These are phyloP conservation scores for Scenedesmus sp. DNA, from an alignment of 163 green algal species.

Conservation along the genomic window DNA sequence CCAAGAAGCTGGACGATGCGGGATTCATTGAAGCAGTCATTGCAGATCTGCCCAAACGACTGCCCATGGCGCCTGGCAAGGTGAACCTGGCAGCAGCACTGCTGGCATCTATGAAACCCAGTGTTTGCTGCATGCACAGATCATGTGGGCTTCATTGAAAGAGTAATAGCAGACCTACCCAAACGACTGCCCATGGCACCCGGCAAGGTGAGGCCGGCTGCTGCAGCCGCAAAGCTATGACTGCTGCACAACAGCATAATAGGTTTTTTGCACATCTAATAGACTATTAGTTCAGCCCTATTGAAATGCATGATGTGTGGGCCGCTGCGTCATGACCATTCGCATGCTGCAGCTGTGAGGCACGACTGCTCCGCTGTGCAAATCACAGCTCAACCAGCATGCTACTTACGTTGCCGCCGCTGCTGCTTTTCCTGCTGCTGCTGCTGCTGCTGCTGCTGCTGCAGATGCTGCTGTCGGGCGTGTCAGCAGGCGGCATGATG, in stretches of 20 bases:
- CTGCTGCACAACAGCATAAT: too few relatives aligned
- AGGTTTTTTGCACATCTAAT: too few relatives aligned
- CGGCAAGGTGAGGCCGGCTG: background rate
- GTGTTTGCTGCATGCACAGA: background rate
- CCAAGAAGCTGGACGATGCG: slow-evolving; percentile 15
- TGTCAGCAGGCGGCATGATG: slow-evolving; percentile 29
- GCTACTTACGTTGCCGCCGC: background rate
- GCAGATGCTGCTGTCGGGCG: slow-evolving; percentile 28
- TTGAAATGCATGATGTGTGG: too few relatives aligned
- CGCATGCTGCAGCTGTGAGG: background rate
- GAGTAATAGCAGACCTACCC: slow-evolving; percentile 6
- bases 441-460: background rate
- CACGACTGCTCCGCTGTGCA: too few relatives aligned
- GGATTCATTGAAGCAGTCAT: slow-evolving; percentile 42
- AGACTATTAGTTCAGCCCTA: too few relatives aligned
- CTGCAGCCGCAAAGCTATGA: background rate
- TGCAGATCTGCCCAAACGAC: slow-evolving; percentile 13
- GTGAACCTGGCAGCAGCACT: background rate
- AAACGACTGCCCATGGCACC: background rate
- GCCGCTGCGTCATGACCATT: background rate
- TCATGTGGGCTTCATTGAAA: slow-evolving; percentile 15
- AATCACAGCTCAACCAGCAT: background rate
- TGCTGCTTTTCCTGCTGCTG: background rate
- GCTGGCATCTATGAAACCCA: background rate
- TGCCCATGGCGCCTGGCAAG: background rate